Evolutionary conservation across 805 yeast species (phyloP).

Genomic region (Lachancea waltii): DNA sequence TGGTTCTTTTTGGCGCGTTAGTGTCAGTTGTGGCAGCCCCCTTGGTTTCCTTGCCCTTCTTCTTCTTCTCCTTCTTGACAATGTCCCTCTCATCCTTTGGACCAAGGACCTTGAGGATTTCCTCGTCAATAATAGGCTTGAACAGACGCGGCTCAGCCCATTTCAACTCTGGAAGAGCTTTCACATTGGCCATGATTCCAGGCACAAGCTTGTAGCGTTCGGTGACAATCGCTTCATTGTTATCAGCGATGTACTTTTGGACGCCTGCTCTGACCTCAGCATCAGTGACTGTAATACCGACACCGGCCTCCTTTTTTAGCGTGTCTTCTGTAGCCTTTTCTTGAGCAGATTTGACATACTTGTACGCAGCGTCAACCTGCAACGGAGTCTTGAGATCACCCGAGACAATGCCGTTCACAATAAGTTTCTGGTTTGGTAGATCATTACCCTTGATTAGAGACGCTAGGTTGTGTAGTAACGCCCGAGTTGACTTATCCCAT

Average conservation of each 20-base stretch:
- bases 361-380: slow-evolving; percentile 76
- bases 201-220: slow-evolving; percentile 80
- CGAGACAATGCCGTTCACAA: slow-evolving; percentile 56
- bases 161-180: slow-evolving; percentile 65
- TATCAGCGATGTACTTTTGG: slow-evolving; percentile 48
- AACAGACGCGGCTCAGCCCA: slow-evolving; percentile 89
- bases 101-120: slow-evolving; percentile 67
- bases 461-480: slow-evolving; percentile 73
- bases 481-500: slow-evolving; percentile 53
- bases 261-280: slow-evolving; percentile 59
- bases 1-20: slow-evolving; percentile 45
- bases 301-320: slow-evolving; percentile 66
- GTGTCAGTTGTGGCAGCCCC: slow-evolving; percentile 1
- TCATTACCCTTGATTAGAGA: slow-evolving; percentile 54
- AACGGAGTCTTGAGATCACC: slow-evolving; percentile 59
- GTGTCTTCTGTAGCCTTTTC: slow-evolving; percentile 41
- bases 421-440: slow-evolving; percentile 41
- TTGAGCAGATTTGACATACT: slow-evolving; percentile 55
- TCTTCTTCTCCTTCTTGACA: slow-evolving; percentile 67
- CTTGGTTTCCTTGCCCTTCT: slow-evolving; percentile 27
- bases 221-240: slow-evolving; percentile 53
- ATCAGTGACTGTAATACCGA: slow-evolving; percentile 65
- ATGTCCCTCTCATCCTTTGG: slow-evolving; percentile 95
- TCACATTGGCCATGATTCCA: slow-evolving; percentile 66
- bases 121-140: slow-evolving; percentile 80